Percentiles rank a stretch among this genome's conserved stretches.
These are phyloP conservation scores for Prototheca cutis DNA, from an alignment of 163 green algal species.

Conservation along the genomic window DNA sequence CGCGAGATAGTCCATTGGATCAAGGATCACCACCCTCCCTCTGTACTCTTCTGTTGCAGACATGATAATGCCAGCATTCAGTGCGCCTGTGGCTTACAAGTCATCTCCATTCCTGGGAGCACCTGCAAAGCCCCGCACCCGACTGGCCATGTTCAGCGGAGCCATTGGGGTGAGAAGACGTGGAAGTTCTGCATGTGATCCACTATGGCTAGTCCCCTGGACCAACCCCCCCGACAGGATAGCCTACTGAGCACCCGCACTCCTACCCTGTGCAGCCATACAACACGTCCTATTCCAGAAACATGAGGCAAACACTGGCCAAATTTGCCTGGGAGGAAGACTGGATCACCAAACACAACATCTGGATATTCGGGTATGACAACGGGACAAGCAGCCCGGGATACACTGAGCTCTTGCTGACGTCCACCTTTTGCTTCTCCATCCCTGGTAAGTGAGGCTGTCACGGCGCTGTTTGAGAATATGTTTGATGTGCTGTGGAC, in stretches of 20 bases:
- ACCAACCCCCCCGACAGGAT: not conserved
- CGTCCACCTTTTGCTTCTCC: constrained; percentile 8
- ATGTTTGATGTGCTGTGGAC: too few species aligned
- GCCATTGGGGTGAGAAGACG: not conserved
- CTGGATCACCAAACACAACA: constrained; percentile 14
- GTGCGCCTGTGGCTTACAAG: not conserved
- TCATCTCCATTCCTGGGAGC: not conserved
- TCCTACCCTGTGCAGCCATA: not conserved
- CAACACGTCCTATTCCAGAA: not conserved
- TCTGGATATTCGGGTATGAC: constrained; percentile 2
- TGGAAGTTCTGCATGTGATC: not conserved
- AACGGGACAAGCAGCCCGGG: too few species aligned
- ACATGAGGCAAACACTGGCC: constrained; percentile 1
- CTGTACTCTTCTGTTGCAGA: not conserved
- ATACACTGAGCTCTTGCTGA: constrained; percentile 2
- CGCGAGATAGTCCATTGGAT: too few species aligned
- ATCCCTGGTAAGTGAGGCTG: too few species aligned
- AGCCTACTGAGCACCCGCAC: not conserved
- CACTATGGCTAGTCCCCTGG: not conserved
- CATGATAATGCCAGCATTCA: constrained; percentile 6
- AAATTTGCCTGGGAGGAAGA: constrained; percentile 3
- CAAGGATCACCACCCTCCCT: not conserved
- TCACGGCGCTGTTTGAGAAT: too few species aligned
- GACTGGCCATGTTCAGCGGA: constrained; percentile 8
- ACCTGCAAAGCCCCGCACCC: not conserved